Conservation (phyloP, 257 asterid genomes). For the Solanum neorickii region DNA sequence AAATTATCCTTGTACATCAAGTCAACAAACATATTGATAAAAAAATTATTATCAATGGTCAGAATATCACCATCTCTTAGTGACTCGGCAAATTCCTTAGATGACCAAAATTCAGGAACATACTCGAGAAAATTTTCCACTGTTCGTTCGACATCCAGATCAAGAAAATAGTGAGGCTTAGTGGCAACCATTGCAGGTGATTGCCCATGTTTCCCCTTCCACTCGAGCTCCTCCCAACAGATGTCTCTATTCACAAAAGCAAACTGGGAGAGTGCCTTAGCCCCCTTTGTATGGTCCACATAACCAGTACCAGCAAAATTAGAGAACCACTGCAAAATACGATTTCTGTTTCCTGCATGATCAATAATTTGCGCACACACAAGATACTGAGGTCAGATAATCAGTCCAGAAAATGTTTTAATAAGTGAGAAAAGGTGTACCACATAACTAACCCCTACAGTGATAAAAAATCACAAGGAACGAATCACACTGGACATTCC, state of each 20-base stretch:
- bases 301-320: slow-evolving; percentile 47
- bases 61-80: slow-evolving; percentile 77
- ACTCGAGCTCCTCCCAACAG: slow-evolving; percentile 98
- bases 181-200: slow-evolving; percentile 99
- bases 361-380: slow-evolving; percentile 1
- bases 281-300: slow-evolving; percentile 73
- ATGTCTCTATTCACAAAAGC: slow-evolving; percentile 87
- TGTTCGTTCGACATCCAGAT: slow-evolving; percentile 81
- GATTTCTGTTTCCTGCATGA: slow-evolving; percentile 59
- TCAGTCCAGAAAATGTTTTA: not conserved
- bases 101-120: slow-evolving; percentile 94
- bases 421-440: not conserved
- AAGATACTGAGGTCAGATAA: not conserved
- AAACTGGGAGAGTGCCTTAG: slow-evolving; percentile 79
- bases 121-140: slow-evolving; percentile 88
- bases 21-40: slow-evolving; percentile 50
- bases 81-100: slow-evolving; percentile 75
- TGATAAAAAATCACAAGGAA: not conserved
- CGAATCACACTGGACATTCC: not conserved
- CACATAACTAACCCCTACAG: not conserved
- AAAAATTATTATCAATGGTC: slow-evolving; percentile 45
- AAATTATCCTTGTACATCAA: slow-evolving; percentile 71
- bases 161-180: slow-evolving; percentile 96
- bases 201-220: slow-evolving; percentile 98
- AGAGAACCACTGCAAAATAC: slow-evolving; percentile 83